Base-by-base conservation (phyloP, 164 flowering plant species). In the Vitis rupestris region DNA sequence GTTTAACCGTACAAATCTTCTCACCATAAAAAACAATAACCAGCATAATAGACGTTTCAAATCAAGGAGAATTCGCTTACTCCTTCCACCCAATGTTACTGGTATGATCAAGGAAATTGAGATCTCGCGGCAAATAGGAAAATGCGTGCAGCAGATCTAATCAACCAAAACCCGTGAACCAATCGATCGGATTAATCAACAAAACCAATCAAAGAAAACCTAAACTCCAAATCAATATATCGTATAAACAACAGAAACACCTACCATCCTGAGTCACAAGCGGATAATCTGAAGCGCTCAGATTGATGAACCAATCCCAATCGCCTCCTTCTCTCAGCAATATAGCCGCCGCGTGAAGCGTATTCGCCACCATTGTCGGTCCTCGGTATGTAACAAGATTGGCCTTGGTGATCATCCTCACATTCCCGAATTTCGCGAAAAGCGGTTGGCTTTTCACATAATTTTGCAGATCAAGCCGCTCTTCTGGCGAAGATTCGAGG, bases 221-320 rank as follows among this genome's bases (percentile, higher is more conserved):
- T 14, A 51, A 56, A 52, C 61, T 49, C 15, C 60, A 14, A 56
- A 68, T 3, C 27, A 60, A 31, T 37, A 14, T 8, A 57, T 59
- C 9, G 19, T 52, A 8, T 54, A 37, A 8, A 15, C 31, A 31
- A 29, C n/a, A 13, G 50, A 16, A 48, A 17, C 70, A 65, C 66
- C n/a, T 59, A 87, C 93, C 93, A 74, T 88, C 93, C 67, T 88
- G 93, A 48, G 89, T 86, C 19, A 88, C 90, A 31, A 88, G 85
- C 0, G 93, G 93, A 67, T 88, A 88, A 85, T 88, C 93, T 2
- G 90, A 74, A 8, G 93, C 93, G 64, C 93, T 88, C 60, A 88
- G 87, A 67, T 88, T 88, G 59, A 88, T 85, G 55, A 88, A 88
- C 92, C 92, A 88, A 66, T 88, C 93, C 93, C 93, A 88, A 27